Evolutionary conservation across 2,329 filamentous ascomycete species (phyloP), one percentile per base, ranked within the genome.

Genomic region (Bipolaris victoriae): DNA sequence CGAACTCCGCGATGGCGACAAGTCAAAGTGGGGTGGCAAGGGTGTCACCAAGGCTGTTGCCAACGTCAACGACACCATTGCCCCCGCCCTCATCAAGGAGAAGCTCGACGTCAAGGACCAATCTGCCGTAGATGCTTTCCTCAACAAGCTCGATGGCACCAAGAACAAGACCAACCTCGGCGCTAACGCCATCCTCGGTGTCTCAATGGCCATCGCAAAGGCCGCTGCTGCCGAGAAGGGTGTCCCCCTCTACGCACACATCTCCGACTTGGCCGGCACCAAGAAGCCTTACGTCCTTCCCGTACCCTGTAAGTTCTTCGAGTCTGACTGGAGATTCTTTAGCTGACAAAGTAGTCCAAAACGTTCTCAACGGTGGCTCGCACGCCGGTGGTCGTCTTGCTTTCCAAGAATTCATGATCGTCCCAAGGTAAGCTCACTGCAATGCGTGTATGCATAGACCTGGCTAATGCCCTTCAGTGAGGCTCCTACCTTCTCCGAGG

Each of bases 401-500:
- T 43, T 86, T 86, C 77, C 84, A 86, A 73, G 81, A 83, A 72
- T 83, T 83, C 78, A 83, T 83, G 81, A 81, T 83, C 60, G 81
- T 82, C 55, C 81, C 81, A 62, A 74, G 66, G 80, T 81, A 72
- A 69, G 78, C 56, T 53, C 40, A 40, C 47, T 45, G 31, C 22
- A 35, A 29, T 35, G 31, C 36, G n/a, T 22, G 24, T 1, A n/a
- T 46, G 43, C 36, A n/a, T 24, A 47, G 52, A 65, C 71, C 31
- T 69, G 52, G 33, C 40, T 55, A 49, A 58, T 58, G 62, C 33
- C 13, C 22, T 13, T 20, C 60, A 92, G 89, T 70, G 84, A 88
- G 63, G 95, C 95, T 68, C 89, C 92, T 61, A 89, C 90, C 63
- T 99, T 99, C 88, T 88, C 89, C 71, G 95, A 99, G 86, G 95